These are phyloP conservation scores for Tylopilus sp. DNA, from an alignment of 1,284 basidiomycete genomes.

Conservation along the genomic window DNA sequence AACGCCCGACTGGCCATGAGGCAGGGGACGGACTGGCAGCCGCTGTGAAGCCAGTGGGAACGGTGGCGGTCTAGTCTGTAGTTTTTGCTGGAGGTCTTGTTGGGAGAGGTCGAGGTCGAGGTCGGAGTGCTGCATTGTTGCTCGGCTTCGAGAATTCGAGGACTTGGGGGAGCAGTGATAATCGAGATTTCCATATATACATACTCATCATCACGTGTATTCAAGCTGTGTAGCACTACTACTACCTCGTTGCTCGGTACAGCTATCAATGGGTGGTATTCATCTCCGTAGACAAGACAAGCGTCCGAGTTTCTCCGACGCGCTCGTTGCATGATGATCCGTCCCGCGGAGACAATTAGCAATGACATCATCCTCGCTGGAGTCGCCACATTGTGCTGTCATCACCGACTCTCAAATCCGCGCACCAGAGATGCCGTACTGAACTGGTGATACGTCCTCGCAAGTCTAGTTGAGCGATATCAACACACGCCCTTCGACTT, in stretches of 20 bases:
- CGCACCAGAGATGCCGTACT: not conserved
- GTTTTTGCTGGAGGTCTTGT: not conserved
- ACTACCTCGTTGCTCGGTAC: not conserved
- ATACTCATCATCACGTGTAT: constrained; percentile 17
- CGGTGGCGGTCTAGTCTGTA: not conserved
- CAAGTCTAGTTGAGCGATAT: not conserved
- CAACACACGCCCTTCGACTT: not conserved
- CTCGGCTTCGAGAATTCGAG: constrained; percentile 13
- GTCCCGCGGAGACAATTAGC: constrained; percentile 14
- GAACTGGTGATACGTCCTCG: not conserved
- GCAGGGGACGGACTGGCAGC: constrained; percentile 16
- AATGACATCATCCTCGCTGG: constrained; percentile 9
- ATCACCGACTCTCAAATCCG: not conserved
- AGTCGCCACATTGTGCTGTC: not conserved
- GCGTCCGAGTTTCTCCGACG: not conserved
- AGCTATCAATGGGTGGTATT: constrained; percentile 12
- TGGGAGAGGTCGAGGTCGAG: constrained; percentile 16
- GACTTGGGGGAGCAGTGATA: constrained; percentile 24
- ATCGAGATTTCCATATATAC: constrained; percentile 37
- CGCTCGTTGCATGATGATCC: constrained; percentile 16
- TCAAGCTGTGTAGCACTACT: not conserved
- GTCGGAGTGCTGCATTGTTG: constrained; percentile 22
- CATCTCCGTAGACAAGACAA: constrained; percentile 14
- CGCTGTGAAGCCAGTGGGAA: constrained; percentile 7
- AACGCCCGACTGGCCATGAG: constrained; percentile 11